Base-by-base conservation (phyloP, 2,329 filamentous ascomycete genomes). In the Fusarium clavum region DNA sequence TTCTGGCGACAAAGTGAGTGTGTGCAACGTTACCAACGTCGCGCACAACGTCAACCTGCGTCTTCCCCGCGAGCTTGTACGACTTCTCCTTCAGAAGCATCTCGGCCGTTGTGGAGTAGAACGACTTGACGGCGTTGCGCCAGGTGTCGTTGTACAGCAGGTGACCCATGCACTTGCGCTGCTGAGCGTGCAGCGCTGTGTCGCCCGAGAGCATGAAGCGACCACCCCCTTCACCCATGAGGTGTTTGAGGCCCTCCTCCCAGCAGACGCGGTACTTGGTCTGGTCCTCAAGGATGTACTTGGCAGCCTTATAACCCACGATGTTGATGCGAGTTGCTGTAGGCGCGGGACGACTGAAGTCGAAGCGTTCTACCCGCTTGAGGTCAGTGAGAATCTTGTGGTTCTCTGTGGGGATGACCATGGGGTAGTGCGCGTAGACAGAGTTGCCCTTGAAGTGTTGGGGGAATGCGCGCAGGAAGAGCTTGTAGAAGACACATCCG, bases 401-500 rank as follows among this genome's bases (percentile, higher is more conserved):
- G 78, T 93, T 96, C 76, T 94, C 92, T 0, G 83, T 82, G 0
- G 93, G 93, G 3, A 91, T 89, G 5, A 83, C 81, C 86, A 89
- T 88, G n/a, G 90, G 92, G 76, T 91, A 94, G 76, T 94, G 92
- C 0, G 92, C 93, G 69, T 95, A 97, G 57, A 94, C 89, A 1
- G 91, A 94, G 81, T 96, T 90, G 22, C 85, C 81, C 77, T 88
- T 88, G 85, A 94, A 95, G 81, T 94, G 91, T 70, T 92, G 86
- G 1, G 93, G 94, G 83, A 97, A 94, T 1, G 92, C 92, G 8
- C 91, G 87, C 38, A 93, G 83, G 77, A 94, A 91, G 38, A 97
- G 85, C 83, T 96, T 97, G 84, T 94, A 94, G 80, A 95, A 92
- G 14, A 94, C 88, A 72, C 91, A 94, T 48, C 94, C 93, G 76